Evolutionary conservation across 2,329 filamentous ascomycete species (phyloP).

Genomic region (Shiraia bambusicola): DNA sequence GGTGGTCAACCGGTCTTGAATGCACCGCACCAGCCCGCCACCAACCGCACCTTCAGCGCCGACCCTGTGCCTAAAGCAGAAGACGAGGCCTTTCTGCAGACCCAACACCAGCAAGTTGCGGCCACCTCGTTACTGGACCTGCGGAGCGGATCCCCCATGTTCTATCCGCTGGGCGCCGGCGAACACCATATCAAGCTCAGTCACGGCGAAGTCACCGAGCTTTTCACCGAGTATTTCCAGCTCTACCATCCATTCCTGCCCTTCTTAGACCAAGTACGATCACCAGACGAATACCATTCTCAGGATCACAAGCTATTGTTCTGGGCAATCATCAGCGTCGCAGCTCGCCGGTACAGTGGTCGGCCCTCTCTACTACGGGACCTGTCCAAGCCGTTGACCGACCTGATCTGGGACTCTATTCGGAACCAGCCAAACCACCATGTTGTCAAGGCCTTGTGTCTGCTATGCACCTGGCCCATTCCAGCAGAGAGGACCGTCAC

Average conservation of each 20-base stretch:
- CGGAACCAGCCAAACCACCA: conserved; percentile 78
- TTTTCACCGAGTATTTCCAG: conserved; percentile 74
- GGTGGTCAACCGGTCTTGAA: conserved; percentile 26
- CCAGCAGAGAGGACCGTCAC: conserved; percentile 79
- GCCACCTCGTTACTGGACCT: conserved; percentile 45
- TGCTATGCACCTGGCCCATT: conserved; percentile 79
- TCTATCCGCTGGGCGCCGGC: conserved; percentile 59
- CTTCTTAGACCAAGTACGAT: conserved; percentile 66
- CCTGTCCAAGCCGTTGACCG: conserved; percentile 65
- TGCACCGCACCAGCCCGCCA: conserved; percentile 24
- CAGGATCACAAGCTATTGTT: conserved; percentile 79
- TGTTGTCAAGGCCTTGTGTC: conserved; percentile 76
- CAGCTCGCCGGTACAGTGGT: conserved; percentile 67
- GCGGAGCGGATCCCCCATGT: conserved; percentile 54
- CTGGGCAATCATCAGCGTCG: conserved; percentile 78
- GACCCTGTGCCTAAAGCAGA: conserved; percentile 27
- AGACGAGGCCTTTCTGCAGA: conserved; percentile 40
- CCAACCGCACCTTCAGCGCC: conserved; percentile 25
- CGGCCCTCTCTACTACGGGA: conserved; percentile 67
- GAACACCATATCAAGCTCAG: conserved; percentile 42
- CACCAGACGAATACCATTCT: conserved; percentile 71
- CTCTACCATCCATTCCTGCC: conserved; percentile 78
- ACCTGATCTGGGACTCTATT: conserved; percentile 75
- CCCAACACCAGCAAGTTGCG: conserved; percentile 42
- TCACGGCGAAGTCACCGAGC: conserved; percentile 49